Evolutionary conservation across 2,329 filamentous ascomycete species (phyloP).

Genomic region (Plectosphaerella sp.): DNA sequence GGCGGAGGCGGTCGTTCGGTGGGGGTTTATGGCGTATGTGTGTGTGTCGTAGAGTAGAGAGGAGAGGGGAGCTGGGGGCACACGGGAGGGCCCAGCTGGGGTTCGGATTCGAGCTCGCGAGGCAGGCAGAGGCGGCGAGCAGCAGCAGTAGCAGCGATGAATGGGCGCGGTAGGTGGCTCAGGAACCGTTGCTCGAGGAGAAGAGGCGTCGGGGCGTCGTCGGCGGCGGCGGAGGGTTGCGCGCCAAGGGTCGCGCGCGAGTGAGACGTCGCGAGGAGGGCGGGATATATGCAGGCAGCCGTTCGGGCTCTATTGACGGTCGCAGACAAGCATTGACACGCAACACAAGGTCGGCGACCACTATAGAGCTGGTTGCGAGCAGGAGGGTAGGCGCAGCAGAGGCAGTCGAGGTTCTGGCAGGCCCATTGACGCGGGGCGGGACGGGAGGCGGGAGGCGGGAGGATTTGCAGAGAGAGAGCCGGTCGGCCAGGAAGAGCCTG

Average conservation of each 20-base stretch:
- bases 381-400: not conserved
- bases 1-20: not conserved
- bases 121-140: too few species aligned
- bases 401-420: not conserved
- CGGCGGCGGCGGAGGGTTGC: not conserved
- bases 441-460: not conserved
- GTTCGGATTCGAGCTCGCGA: not conserved
- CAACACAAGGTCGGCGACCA: conserved; percentile 8
- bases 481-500: conserved; percentile 2
- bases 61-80: not conserved
- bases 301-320: conserved; percentile 9
- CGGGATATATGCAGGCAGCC: conserved; percentile 11
- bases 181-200: too few species aligned
- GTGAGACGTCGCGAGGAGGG: conserved; percentile 9
- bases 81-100: not conserved
- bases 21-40: not conserved
- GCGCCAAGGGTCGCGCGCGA: not conserved
- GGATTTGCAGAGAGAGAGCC: not conserved
- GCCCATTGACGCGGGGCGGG: conserved; percentile 5
- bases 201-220: not conserved
- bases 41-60: not conserved
- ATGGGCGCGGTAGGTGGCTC: too few species aligned
- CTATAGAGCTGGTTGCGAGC: not conserved
- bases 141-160: too few species aligned
- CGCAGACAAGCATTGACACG: conserved; percentile 8